Conservation (phyloP, 257 asterid genomes). For the Solanum chiquidenum region DNA sequence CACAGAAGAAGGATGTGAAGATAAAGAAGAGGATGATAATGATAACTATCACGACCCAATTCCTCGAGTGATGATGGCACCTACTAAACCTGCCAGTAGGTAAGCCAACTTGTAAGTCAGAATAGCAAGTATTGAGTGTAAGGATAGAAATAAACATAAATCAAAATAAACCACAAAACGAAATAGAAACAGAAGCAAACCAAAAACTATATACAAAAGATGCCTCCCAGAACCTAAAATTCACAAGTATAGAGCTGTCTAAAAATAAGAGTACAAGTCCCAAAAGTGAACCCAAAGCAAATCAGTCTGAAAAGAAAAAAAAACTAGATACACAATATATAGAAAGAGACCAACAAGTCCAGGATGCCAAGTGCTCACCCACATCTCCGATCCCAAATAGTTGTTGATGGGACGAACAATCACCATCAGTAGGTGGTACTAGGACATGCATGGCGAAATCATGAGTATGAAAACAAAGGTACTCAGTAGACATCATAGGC, state of each 20-base stretch:
- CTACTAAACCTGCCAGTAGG: neutral
- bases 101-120: neutral
- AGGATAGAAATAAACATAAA: neutral
- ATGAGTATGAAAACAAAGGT: no score
- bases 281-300: neutral
- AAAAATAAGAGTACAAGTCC: neutral
- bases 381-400: neutral
- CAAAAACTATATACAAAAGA: no score
- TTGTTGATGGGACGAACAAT: no score
- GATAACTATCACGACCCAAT: neutral
- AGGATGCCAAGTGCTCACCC: neutral
- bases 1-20: neutral
- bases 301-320: neutral
- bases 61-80: neutral
- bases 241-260: neutral
- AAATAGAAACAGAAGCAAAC: neutral
- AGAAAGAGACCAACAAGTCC: neutral
- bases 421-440: no score
- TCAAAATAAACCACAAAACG: neutral
- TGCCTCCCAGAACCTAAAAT: neutral
- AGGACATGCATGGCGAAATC: no score
- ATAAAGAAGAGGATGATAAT: neutral
- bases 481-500: no score
- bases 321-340: neutral
- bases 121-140: neutral